Conservation (phyloP, 2,329 filamentous ascomycete genomes). For the Alternaria brassicae region DNA sequence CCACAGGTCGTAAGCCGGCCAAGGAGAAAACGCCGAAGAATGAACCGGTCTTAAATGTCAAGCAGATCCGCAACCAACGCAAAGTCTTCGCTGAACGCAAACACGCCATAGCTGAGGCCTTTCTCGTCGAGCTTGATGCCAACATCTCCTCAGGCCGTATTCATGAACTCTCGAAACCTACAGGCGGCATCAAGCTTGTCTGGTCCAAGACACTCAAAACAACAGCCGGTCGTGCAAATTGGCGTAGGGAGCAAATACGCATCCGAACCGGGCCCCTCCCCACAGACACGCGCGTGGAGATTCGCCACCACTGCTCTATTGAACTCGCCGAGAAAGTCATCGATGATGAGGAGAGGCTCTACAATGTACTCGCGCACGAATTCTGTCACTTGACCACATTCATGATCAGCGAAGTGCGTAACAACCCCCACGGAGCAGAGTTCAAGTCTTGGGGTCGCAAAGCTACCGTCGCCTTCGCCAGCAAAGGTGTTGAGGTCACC, state of each 20-base stretch:
- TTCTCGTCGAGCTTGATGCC: slow-evolving; percentile 73
- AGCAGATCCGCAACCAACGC: slow-evolving; percentile 39
- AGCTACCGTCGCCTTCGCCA: slow-evolving; percentile 64
- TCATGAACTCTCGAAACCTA: slow-evolving; percentile 62
- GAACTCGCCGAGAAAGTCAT: slow-evolving; percentile 91
- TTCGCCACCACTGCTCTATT: slow-evolving; percentile 73
- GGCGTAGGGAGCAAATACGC: slow-evolving; percentile 55
- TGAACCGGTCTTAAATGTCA: slow-evolving; percentile 19
- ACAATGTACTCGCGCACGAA: slow-evolving; percentile 94
- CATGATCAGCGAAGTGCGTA: slow-evolving; percentile 78
- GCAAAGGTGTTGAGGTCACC: slow-evolving; percentile 75
- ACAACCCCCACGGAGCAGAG: slow-evolving; percentile 80
- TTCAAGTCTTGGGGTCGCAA: slow-evolving; percentile 75
- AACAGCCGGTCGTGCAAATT: slow-evolving; percentile 70
- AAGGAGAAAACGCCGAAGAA: slow-evolving; percentile 12
- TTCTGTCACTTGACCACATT: slow-evolving; percentile 95
- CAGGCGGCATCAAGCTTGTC: slow-evolving; percentile 73
- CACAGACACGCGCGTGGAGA: slow-evolving; percentile 36
- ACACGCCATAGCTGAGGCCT: slow-evolving; percentile 66
- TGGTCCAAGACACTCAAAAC: slow-evolving; percentile 83
- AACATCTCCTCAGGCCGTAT: slow-evolving; percentile 69
- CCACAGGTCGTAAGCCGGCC: slow-evolving; percentile 15
- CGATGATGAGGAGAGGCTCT: slow-evolving; percentile 72
- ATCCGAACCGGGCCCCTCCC: slow-evolving; percentile 36
- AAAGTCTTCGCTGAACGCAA: slow-evolving; percentile 70